Conservation (phyloP, 2,329 filamentous ascomycete genomes). For the Didymella lethalis region DNA sequence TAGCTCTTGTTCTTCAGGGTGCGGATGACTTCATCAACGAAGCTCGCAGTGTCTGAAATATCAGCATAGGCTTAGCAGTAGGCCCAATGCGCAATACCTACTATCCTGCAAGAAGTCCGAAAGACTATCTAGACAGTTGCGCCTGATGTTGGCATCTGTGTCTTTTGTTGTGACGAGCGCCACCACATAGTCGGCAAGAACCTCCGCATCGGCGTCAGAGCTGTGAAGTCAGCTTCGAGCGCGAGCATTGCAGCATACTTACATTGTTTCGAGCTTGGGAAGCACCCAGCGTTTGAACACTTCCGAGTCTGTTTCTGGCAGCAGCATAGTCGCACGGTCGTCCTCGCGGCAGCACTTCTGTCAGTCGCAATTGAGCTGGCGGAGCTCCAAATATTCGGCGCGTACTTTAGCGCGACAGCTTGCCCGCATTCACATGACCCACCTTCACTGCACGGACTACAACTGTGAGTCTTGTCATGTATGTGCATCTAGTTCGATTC, state of each 20-base stretch:
- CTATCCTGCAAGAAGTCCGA: conserved; percentile 78
- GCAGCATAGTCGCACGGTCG: conserved; percentile 55
- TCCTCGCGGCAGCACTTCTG: background rate
- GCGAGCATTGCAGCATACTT: conserved; percentile 37
- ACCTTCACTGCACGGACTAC: conserved; percentile 23
- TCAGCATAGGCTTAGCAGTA: conserved; percentile 20
- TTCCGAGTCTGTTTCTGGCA: conserved; percentile 62
- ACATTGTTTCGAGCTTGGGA: conserved; percentile 78
- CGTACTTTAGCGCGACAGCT: conserved; percentile 25
- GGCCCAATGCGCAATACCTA: conserved; percentile 43
- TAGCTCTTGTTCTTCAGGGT: conserved; percentile 65
- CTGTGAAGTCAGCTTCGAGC: conserved; percentile 52
- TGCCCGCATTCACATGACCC: conserved; percentile 34
- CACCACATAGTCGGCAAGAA: conserved; percentile 85
- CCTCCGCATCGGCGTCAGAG: conserved; percentile 80
- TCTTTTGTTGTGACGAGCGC: conserved; percentile 73
- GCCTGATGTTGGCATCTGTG: conserved; percentile 67
- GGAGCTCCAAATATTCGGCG: conserved; percentile 12
- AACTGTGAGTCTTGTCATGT: background rate
- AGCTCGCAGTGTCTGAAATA: conserved; percentile 62
- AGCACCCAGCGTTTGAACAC: conserved; percentile 80
- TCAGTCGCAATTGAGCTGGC: conserved; percentile 1
- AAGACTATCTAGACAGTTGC: conserved; percentile 74
- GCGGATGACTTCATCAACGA: conserved; percentile 75
- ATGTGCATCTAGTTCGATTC: conserved; percentile 45